Evolutionary conservation across 306 rosid species (phyloP).

Genomic region (Prunus armeniaca): DNA sequence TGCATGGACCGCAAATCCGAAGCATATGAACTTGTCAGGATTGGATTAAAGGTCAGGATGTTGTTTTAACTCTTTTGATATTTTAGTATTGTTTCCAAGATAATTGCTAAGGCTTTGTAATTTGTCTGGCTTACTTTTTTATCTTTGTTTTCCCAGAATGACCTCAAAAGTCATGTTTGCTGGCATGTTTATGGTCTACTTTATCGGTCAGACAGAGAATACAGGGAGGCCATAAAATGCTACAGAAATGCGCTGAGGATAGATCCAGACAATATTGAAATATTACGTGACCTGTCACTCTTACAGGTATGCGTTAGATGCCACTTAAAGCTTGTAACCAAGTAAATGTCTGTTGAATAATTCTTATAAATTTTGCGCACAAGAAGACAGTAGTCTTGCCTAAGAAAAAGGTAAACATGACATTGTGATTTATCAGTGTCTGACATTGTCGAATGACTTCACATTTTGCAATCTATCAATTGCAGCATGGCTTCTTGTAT

Average conservation of each 20-base stretch:
- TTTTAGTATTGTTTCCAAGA: slow-evolving; percentile 8
- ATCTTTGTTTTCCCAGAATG: slow-evolving; percentile 62
- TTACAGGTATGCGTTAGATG: slow-evolving; percentile 60
- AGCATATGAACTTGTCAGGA: slow-evolving; percentile 96
- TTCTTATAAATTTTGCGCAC: not conserved
- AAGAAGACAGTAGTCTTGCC: not conserved
- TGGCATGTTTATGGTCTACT: slow-evolving; percentile 99
- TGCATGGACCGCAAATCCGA: slow-evolving; percentile 98
- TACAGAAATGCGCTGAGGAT: slow-evolving; percentile 89
- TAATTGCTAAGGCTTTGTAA: slow-evolving; percentile 8
- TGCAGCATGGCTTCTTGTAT: not conserved
- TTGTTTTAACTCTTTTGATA: slow-evolving; percentile 11
- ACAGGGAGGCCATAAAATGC: slow-evolving; percentile 96
- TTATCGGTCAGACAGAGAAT: slow-evolving; percentile 96
- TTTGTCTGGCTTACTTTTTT: slow-evolving; percentile 23
- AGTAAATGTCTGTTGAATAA: not conserved
- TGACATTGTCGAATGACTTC: not conserved
- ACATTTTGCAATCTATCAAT: not conserved
- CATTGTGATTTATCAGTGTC: not conserved
- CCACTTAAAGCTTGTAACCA: slow-evolving; percentile 10
- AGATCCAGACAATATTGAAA: slow-evolving; percentile 98
- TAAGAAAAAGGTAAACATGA: not conserved
- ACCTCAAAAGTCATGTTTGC: slow-evolving; percentile 98
- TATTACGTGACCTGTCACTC: slow-evolving; percentile 85
- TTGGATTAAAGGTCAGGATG: slow-evolving; percentile 76